phyloP scores from a whole-genome alignment of 2,329 filamentous ascomycete species.

The Aspergillus sp. region DNA sequence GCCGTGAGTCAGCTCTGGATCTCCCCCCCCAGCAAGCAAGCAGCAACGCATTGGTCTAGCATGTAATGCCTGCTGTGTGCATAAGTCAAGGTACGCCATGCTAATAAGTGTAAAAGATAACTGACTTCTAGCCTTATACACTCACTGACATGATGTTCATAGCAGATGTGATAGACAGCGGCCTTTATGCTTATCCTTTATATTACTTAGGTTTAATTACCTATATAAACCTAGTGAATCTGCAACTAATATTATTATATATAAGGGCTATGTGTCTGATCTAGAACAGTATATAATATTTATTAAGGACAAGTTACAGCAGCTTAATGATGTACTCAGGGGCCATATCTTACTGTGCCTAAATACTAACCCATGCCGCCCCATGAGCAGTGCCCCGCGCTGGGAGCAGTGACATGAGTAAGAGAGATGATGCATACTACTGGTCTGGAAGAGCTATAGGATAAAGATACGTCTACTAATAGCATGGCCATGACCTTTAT shows the following conservation, averaged over 20 bases:
- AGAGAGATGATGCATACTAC: background rate
- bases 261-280: background rate
- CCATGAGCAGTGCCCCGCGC: background rate
- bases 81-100: background rate
- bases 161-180: background rate
- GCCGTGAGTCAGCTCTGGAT: background rate
- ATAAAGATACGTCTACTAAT: background rate
- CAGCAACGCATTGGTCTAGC: background rate
- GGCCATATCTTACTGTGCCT: background rate
- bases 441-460: background rate
- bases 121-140: background rate
- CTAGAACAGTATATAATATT: background rate
- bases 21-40: background rate
- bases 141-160: background rate
- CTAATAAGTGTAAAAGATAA: background rate
- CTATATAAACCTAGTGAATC: background rate
- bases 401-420: background rate
- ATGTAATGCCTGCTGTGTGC: background rate
- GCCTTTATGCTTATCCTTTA: background rate
- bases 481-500: background rate
- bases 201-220: background rate
- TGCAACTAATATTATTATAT: background rate
- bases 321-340: background rate
- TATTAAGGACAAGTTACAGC: background rate
- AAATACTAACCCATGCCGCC: background rate